Evolutionary conservation across 2,329 filamentous ascomycete genomes (phyloP).

Genomic region (Paracoccidioides brasiliensis): DNA sequence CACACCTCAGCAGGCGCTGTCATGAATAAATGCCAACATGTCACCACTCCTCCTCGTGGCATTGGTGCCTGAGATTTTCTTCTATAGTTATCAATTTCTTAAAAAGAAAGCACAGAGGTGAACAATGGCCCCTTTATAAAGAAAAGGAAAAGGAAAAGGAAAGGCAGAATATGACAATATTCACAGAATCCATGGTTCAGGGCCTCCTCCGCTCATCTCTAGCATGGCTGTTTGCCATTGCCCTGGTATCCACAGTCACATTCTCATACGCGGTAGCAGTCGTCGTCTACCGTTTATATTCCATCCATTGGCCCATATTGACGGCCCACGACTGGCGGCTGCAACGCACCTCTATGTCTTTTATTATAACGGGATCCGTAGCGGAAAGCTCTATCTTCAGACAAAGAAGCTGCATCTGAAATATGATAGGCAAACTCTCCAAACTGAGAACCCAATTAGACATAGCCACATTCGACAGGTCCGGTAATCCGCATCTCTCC

Average conservation of each 20-base stretch:
- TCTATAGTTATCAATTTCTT: background rate
- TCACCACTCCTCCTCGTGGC: no score
- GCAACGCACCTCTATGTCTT: constrained; percentile 3
- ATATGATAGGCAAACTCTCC: background rate
- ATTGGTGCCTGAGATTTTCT: background rate
- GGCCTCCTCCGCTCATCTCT: background rate
- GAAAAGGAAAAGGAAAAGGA: background rate
- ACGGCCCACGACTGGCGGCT: constrained; percentile 18
- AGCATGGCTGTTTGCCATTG: background rate
- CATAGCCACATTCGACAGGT: background rate
- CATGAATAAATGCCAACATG: no score
- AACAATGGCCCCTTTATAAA: background rate
- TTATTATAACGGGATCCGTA: background rate
- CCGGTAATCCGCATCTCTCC: background rate
- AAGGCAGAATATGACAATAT: background rate
- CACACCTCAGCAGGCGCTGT: no score
- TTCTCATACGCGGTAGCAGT: background rate
- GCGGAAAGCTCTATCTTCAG: background rate
- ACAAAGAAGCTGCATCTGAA: background rate
- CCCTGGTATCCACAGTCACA: background rate
- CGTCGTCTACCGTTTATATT: constrained; percentile 17
- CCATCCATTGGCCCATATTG: constrained; percentile 18
- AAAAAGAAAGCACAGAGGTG: no score
- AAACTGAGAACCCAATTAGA: no score
- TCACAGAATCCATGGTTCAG: background rate